A percentile compares a stretch with the other conserved stretches of the same genome.
These are phyloP conservation scores for Fusarium mexicanum DNA, from an alignment of 2,329 filamentous ascomycete species.

Conservation along the genomic window DNA sequence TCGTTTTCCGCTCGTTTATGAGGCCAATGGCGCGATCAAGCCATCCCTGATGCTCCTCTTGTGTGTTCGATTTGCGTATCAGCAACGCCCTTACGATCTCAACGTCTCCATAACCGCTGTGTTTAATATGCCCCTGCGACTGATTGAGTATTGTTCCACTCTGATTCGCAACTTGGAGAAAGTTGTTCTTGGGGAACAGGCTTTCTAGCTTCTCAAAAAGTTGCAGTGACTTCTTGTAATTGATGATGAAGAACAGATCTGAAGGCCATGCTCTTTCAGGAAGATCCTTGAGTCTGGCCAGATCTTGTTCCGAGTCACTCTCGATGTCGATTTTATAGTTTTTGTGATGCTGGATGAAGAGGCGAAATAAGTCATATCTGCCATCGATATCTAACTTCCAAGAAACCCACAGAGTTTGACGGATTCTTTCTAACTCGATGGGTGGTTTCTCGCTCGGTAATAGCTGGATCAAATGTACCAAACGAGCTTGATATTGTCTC, in stretches of 20 bases:
- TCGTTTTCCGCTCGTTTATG: conserved; percentile 35
- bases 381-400: neutral
- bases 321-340: conserved; percentile 39
- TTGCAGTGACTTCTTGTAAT: conserved; percentile 6
- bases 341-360: conserved; percentile 32
- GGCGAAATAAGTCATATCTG: conserved; percentile 38
- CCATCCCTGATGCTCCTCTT: conserved; percentile 23
- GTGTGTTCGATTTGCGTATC: conserved; percentile 9
- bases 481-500: neutral
- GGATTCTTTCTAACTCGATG: neutral
- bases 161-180: neutral
- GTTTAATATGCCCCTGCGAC: neutral
- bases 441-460: neutral
- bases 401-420: neutral
- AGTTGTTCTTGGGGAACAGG: conserved; percentile 22
- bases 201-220: conserved; percentile 31
- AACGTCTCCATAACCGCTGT: conserved; percentile 14
- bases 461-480: conserved; percentile 18
- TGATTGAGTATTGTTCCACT: conserved; percentile 16
- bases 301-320: conserved; percentile 3
- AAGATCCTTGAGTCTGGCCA: conserved; percentile 1
- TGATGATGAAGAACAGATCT: conserved; percentile 22
- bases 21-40: conserved; percentile 13
- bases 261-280: conserved; percentile 19
- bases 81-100: conserved; percentile 24